phyloP scores from a whole-genome alignment of 805 yeast genomes.

The Starmerella tilneyi region DNA sequence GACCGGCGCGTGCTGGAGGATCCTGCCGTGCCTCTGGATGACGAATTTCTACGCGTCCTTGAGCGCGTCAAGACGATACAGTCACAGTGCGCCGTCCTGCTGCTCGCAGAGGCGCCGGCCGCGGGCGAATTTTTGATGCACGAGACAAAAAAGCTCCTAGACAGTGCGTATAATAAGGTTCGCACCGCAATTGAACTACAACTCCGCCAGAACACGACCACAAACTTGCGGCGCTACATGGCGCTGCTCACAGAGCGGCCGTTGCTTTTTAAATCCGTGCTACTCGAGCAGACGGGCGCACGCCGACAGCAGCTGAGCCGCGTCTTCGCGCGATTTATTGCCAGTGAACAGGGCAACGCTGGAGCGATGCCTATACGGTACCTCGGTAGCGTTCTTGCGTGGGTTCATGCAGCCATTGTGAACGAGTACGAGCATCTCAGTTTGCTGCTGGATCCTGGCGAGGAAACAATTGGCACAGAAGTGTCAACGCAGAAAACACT shows the following conservation, averaged over 20 bases:
- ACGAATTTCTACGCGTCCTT: constrained; percentile 51
- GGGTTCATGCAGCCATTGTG: constrained; percentile 73
- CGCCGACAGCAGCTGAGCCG: constrained; percentile 54
- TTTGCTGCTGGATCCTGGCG: constrained; percentile 42
- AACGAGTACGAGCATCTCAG: constrained; percentile 73
- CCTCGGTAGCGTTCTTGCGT: constrained; percentile 79
- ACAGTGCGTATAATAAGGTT: constrained; percentile 46
- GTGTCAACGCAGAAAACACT: constrained; percentile 4
- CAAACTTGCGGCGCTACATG: constrained; percentile 19
- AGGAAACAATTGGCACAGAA: constrained; percentile 13
- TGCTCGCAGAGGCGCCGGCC: constrained; percentile 45
- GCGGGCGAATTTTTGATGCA: constrained; percentile 38
- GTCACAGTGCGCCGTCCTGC: constrained; percentile 49
- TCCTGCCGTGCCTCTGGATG: constrained; percentile 30
- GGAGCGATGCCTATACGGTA: constrained; percentile 72
- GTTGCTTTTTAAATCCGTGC: constrained; percentile 43
- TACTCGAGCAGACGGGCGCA: constrained; percentile 54
- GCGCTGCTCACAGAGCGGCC: constrained; percentile 32
- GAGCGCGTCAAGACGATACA: constrained; percentile 54
- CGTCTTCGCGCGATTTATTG: constrained; percentile 46
- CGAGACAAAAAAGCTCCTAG: constrained; percentile 37
- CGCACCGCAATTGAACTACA: constrained; percentile 34
- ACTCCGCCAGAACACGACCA: constrained; percentile 15
- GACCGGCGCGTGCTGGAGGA: constrained; percentile 51
- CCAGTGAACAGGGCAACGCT: constrained; percentile 26